Base-by-base conservation (phyloP, 345 rosid species). In the Lenwebbia sp. region DNA sequence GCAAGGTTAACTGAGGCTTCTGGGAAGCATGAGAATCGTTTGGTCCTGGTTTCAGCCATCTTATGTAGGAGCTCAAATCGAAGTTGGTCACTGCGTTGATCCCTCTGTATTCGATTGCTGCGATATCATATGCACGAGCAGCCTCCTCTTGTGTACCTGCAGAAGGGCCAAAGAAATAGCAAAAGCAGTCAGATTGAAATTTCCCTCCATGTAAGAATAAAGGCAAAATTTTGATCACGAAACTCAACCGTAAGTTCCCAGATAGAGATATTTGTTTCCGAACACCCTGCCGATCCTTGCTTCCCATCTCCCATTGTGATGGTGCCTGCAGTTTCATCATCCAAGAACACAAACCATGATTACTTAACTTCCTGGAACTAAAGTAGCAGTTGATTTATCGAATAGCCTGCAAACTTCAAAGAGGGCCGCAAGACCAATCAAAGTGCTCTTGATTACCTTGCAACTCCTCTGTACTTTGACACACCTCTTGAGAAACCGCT, bases 291-390 rank as follows among this genome's bases (percentile, higher is more conserved):
- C 95, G 37, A 94, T 94, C 86, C 96, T 92, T 50, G 95, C 96
- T 88, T 94, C 96, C 96, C 96, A 94, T 90, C 96, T 90, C 51
- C 96, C 96, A 85, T 94, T 94, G 57, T 94, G 93, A 84, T 90
- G 96, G 89, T 93, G 95, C 95, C 94, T 70, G 78, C 44, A 33
- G 19, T 70, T 17, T 33, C 78, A 70, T 70, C 47, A 33, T 70
- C 78, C 78, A 33, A 70, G 25, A 62, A 62, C 75, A 62, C 4
- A 28, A 33, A 37, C 13, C 78, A 19, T 19, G 23, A 65, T 30
- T 65, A 30, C 11, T 14, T 30, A 7, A 30, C 13, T 65, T 30
- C 62, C 28, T 57, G 14, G 13, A 57, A 57, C 62, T 57, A 57
- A 25, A 57, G 62, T 12, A 57, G 30, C 5, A 25, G 62, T 26